Evolutionary conservation across 2,329 filamentous ascomycete species (phyloP).

Genomic region (Fusarium foetens): DNA sequence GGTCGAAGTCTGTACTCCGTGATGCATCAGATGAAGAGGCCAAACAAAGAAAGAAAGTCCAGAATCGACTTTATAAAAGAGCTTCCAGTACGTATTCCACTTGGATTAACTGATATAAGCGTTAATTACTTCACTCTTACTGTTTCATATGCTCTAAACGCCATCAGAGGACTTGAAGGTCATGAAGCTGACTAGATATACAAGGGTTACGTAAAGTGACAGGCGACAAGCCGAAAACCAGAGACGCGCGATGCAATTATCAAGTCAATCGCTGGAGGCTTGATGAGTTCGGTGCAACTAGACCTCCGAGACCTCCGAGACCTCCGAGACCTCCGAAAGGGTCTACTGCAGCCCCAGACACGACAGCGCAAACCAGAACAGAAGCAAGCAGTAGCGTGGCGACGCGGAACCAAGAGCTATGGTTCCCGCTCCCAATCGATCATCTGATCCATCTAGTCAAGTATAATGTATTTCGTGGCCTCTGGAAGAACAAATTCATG

Average conservation of each 20-base stretch:
- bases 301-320: accelerated
- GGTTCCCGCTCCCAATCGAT: background rate
- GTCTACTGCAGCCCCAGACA: accelerated
- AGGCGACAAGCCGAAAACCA: background rate
- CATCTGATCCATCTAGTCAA: background rate
- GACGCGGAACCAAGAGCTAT: background rate
- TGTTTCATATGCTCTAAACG: too few species aligned
- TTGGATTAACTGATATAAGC: accelerated
- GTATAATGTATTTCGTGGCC: background rate
- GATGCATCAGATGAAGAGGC: accelerated
- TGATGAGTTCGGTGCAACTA: background rate
- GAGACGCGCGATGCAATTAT: accelerated
- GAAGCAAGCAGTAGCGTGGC: background rate
- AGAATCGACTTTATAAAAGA: background rate
- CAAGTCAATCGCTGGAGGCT: background rate
- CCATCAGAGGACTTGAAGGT: background rate
- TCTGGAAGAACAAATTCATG: background rate
- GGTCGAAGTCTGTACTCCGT: accelerated
- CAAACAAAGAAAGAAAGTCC: background rate
- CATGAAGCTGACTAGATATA: background rate
- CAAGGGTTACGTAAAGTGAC: background rate
- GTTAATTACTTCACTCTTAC: too few species aligned
- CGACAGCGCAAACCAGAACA: accelerated
- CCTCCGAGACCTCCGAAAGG: accelerated
- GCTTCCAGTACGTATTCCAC: background rate